A percentile compares a stretch with the other conserved stretches of the same genome.
These are phyloP conservation scores for Pythium apleroticum DNA, from an alignment of 352 stramenopile genomes.

Conservation along the genomic window DNA sequence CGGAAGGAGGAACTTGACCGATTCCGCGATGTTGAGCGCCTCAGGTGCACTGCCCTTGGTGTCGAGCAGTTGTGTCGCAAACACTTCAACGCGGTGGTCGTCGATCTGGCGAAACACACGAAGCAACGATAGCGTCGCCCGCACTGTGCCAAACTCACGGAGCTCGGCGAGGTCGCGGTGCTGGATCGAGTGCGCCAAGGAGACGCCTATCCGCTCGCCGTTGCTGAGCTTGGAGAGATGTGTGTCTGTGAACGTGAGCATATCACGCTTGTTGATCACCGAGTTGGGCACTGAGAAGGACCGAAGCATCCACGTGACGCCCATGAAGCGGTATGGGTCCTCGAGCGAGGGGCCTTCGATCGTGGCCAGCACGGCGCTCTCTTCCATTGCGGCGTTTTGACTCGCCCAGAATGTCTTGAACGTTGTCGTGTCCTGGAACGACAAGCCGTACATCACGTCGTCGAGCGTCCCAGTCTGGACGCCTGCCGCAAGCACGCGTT, in stretches of 20 bases:
- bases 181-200: constrained; percentile 49
- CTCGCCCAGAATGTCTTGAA: constrained; percentile 39
- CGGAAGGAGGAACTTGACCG: constrained; percentile 22
- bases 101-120: constrained; percentile 46
- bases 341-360: constrained; percentile 33
- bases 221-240: constrained; percentile 1
- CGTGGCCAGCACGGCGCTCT: constrained; percentile 40
- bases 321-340: constrained; percentile 49
- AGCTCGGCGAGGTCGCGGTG: constrained; percentile 45
- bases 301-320: constrained; percentile 46
- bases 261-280: constrained; percentile 19
- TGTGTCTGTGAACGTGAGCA: constrained; percentile 24
- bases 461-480: constrained; percentile 44
- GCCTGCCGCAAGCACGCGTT: constrained; percentile 39
- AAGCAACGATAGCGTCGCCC: constrained; percentile 33
- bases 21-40: constrained; percentile 22
- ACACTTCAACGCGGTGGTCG: constrained; percentile 40
- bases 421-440: constrained; percentile 34
- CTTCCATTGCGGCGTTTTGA: constrained; percentile 36
- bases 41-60: neutral
- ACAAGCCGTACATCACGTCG: constrained; percentile 50
- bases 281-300: constrained; percentile 5
- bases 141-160: constrained; percentile 33
- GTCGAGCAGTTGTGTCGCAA: constrained; percentile 37
- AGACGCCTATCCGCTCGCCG: constrained; percentile 51